Percentiles rank a stretch among this genome's conserved stretches.
These are phyloP conservation scores for Colletotrichum sp. DNA, from an alignment of 2,329 filamentous ascomycete genomes.

Conservation along the genomic window DNA sequence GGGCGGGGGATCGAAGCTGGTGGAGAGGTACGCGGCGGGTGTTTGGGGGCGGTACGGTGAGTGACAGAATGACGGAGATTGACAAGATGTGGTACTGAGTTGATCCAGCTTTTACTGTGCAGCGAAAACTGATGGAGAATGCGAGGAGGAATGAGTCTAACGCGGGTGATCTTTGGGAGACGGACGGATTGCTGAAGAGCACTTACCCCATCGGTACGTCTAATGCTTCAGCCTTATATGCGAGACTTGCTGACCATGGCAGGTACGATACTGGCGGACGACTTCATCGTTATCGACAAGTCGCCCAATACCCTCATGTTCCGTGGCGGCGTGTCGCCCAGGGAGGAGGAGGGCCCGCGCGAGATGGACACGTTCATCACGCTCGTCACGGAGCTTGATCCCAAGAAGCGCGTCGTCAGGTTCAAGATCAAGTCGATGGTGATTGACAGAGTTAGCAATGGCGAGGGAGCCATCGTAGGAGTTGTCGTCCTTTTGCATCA, in stretches of 20 bases:
- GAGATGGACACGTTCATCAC: constrained; percentile 11
- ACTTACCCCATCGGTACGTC: neutral
- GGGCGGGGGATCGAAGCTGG: neutral
- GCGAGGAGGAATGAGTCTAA: neutral
- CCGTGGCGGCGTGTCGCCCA: constrained; percentile 6
- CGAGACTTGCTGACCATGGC: neutral
- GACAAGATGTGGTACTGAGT: neutral
- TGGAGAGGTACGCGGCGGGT: constrained; percentile 13
- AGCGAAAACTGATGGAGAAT: constrained; percentile 3
- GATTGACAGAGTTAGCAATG: neutral
- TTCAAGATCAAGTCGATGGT: constrained; percentile 10
- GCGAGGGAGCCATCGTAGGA: neutral
- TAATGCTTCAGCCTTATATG: too few species aligned
- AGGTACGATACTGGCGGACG: constrained; percentile 17
- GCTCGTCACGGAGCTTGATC: neutral
- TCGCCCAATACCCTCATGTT: neutral
- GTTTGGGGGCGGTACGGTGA: constrained; percentile 20
- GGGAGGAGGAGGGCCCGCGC: neutral
- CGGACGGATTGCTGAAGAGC: neutral
- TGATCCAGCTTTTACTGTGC: neutral
- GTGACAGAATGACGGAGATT: neutral
- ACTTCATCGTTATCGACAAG: constrained; percentile 19
- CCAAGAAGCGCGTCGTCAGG: neutral
- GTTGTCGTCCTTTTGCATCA: neutral
- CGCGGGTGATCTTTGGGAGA: constrained; percentile 3